phyloP scores from a whole-genome alignment of 2,329 filamentous ascomycete genomes.

The Lachnellula willkommii region DNA sequence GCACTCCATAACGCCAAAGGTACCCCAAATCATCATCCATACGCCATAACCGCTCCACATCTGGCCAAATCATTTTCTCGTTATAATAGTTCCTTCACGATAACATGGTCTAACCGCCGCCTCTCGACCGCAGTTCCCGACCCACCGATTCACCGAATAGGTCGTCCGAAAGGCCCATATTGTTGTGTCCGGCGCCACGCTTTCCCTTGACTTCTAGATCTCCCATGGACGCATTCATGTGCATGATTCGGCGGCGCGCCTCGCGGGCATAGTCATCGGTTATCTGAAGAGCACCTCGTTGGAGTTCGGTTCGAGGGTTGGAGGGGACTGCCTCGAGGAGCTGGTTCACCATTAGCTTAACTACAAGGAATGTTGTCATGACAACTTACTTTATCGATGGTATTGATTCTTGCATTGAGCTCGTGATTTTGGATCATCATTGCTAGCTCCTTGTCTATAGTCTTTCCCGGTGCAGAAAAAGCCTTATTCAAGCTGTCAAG shows the following conservation, averaged over 20 bases:
- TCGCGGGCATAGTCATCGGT: slow-evolving; percentile 69
- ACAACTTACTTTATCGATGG: slow-evolving; percentile 62
- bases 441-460: slow-evolving; percentile 70
- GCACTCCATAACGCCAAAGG: background rate
- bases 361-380: background rate
- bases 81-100: background rate
- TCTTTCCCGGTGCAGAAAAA: slow-evolving; percentile 60
- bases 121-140: background rate
- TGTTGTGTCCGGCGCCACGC: background rate
- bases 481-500: slow-evolving; percentile 71
- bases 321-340: slow-evolving; percentile 67
- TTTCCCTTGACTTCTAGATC: slow-evolving; percentile 59
- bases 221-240: slow-evolving; percentile 69
- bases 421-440: slow-evolving; percentile 68
- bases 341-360: slow-evolving; percentile 34
- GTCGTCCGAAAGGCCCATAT: background rate
- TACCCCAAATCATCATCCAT: background rate
- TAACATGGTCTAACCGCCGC: background rate
- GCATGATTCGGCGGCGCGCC: slow-evolving; percentile 68
- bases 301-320: slow-evolving; percentile 63
- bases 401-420: slow-evolving; percentile 76
- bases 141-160: background rate
- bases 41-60: no score
- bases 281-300: slow-evolving; percentile 61
- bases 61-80: background rate